These are phyloP conservation scores for Fusarium oxysporum DNA, from an alignment of 2,329 filamentous ascomycete species.

Conservation along the genomic window DNA sequence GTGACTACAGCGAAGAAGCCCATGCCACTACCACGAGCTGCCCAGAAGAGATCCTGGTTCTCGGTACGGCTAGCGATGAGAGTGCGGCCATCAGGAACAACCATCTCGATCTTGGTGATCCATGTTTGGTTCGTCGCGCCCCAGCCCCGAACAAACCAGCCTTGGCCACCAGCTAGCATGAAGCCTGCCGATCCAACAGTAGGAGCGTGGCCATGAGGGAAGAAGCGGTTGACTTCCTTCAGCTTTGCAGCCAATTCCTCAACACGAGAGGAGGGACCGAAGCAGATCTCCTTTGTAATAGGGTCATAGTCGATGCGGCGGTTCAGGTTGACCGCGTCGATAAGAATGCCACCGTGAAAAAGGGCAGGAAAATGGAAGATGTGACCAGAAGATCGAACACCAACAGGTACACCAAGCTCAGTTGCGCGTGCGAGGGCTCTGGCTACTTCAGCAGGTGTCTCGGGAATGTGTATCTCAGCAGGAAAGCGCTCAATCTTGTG, in stretches of 20 bases:
- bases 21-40: conserved; percentile 10
- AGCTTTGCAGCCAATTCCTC: conserved; percentile 6
- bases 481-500: conserved; percentile 1
- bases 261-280: conserved; percentile 6
- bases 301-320: conserved; percentile 9
- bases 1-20: conserved; percentile 19
- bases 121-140: conserved; percentile 6
- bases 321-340: conserved; percentile 16
- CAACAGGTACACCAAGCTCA: conserved; percentile 6
- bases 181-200: conserved; percentile 16
- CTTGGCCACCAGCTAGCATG: conserved; percentile 20
- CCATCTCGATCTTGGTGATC: conserved; percentile 19
- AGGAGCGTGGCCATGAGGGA: conserved; percentile 11
- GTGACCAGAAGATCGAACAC: conserved; percentile 18
- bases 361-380: conserved; percentile 8
- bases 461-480: conserved; percentile 7
- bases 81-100: conserved; percentile 2
- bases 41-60: conserved; percentile 16
- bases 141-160: conserved; percentile 16
- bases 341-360: conserved; percentile 6
- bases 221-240: conserved; percentile 1
- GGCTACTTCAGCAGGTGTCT: conserved; percentile 8
- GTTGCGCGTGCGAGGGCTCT: conserved; percentile 8
- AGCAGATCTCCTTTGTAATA: conserved; percentile 1
- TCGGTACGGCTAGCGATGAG: conserved; percentile 2